These are phyloP conservation scores for Mycena metata DNA, from an alignment of 768 basidiomycete species.

Conservation along the genomic window DNA sequence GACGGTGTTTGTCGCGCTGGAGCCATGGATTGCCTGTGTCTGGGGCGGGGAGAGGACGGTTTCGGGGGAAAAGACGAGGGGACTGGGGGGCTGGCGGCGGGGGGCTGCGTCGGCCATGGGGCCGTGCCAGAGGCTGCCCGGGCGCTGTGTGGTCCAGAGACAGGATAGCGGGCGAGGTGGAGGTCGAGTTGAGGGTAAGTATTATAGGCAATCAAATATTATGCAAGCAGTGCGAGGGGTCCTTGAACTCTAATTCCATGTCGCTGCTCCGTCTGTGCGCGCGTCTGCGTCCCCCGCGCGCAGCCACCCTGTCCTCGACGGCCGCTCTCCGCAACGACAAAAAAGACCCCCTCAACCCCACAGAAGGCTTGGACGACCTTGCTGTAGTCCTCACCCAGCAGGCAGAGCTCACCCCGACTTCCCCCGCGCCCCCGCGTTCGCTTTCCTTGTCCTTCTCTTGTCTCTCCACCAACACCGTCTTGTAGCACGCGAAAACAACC, in stretches of 20 bases:
- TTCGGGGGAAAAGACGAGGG: conserved; percentile 84
- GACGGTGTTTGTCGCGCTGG: conserved; percentile 70
- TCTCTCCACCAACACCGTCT: not conserved
- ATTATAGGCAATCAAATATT: too few relatives aligned
- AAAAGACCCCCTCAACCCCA: too few relatives aligned
- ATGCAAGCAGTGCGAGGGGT: conserved; percentile 38
- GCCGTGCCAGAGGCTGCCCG: conserved; percentile 39
- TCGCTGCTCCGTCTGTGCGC: conserved; percentile 8
- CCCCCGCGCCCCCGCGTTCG: not conserved
- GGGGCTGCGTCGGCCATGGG: conserved; percentile 66
- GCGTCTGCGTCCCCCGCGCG: conserved; percentile 2
- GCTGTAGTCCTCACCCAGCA: not conserved
- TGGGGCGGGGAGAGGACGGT: conserved; percentile 66
- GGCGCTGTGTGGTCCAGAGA: conserved; percentile 40
- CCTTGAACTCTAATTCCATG: conserved; percentile 9
- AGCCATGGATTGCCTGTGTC: conserved; percentile 56
- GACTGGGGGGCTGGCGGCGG: conserved; percentile 78
- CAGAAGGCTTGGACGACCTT: not conserved
- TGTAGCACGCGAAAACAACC: not conserved
- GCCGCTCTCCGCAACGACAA: conserved; percentile 17
- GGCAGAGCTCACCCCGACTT: too few relatives aligned
- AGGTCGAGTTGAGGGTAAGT: conserved; percentile 23
- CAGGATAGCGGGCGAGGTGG: conserved; percentile 41
- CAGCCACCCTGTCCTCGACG: conserved; percentile 9
- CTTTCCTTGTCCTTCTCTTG: not conserved